Evolutionary conservation across 371 early-diverging fungal genomes (phyloP).

Genomic region (Syncephalastrum sp.): DNA sequence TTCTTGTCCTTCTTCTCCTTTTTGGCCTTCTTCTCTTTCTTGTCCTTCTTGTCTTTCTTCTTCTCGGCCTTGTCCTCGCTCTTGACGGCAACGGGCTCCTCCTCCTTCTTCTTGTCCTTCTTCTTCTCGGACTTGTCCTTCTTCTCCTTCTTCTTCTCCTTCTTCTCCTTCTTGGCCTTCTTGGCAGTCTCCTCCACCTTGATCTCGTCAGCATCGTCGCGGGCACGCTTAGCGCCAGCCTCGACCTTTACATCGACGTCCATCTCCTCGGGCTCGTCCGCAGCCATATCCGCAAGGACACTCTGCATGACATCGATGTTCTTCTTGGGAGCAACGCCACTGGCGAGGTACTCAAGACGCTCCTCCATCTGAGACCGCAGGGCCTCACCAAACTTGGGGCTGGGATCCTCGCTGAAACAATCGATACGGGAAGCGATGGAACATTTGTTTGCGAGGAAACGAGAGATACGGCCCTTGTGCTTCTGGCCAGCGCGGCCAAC

Average conservation of each 20-base stretch:
- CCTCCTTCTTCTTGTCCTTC: constrained; percentile 10
- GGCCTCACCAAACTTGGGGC: constrained; percentile 94
- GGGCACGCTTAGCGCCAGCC: not conserved
- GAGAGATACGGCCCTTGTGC: constrained; percentile 92
- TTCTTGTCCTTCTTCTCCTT: constrained; percentile 51
- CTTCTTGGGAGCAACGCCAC: constrained; percentile 84
- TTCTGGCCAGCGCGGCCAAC: constrained; percentile 86
- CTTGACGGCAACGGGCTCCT: constrained; percentile 34
- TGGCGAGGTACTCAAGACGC: constrained; percentile 92
- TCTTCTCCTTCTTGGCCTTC: constrained; percentile 55
- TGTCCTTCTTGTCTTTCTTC: constrained; percentile 52
- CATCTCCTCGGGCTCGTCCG: constrained; percentile 43
- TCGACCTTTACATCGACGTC: constrained; percentile 36
- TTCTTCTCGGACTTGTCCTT: constrained; percentile 2
- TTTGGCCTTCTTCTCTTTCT: constrained; percentile 59
- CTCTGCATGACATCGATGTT: constrained; percentile 93
- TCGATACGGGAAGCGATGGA: constrained; percentile 60
- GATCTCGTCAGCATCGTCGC: not conserved
- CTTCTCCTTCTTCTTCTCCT: constrained; percentile 33
- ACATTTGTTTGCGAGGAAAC: constrained; percentile 92
- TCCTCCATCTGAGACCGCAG: constrained; percentile 95
- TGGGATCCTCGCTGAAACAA: constrained; percentile 84
- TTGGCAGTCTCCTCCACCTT: not conserved
- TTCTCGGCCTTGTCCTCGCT: constrained; percentile 53
- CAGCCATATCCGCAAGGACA: constrained; percentile 55